These are phyloP conservation scores for Zea luxurians DNA, from an alignment of 176 grass and related monocot genomes.

Conservation along the genomic window DNA sequence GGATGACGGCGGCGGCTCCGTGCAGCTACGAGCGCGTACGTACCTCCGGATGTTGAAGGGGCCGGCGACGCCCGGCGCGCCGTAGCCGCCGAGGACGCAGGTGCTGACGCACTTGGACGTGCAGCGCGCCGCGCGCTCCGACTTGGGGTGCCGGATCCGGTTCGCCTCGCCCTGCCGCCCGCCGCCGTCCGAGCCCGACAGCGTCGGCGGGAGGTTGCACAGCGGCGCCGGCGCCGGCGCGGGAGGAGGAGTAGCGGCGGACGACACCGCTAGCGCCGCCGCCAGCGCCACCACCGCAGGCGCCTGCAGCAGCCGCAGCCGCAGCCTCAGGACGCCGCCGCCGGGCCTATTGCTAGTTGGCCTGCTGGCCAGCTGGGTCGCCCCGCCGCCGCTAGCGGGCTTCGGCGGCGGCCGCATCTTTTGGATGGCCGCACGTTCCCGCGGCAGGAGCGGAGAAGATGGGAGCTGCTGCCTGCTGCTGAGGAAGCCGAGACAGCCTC, in stretches of 20 bases:
- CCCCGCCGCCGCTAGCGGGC: not conserved
- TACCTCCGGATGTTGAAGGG: conserved; percentile 68
- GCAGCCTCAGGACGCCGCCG: not conserved
- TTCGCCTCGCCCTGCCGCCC: conserved; percentile 40
- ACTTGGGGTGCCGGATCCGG: conserved; percentile 47
- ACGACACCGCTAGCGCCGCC: conserved; percentile 26
- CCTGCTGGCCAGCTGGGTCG: no score
- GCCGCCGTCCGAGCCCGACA: conserved; percentile 37
- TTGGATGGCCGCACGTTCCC: not conserved
- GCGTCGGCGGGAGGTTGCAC: conserved; percentile 50
- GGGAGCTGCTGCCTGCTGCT: no score
- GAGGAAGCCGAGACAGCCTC: not conserved
- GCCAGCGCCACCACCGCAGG: conserved; percentile 49
- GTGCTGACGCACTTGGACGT: conserved; percentile 74
- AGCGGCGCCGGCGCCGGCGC: conserved; percentile 25
- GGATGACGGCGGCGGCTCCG: no score
- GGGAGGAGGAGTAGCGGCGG: not conserved
- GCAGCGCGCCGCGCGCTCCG: conserved; percentile 46
- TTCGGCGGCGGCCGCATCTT: not conserved
- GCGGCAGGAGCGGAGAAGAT: no score
- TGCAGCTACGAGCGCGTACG: no score
- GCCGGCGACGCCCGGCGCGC: conserved; percentile 61
- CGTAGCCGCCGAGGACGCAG: conserved; percentile 76
- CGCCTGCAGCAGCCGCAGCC: conserved; percentile 38
- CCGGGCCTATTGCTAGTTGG: not conserved